Evolutionary conservation across 768 basidiomycete species (phyloP).

Genomic region (Chlorophyllum brunneum): DNA sequence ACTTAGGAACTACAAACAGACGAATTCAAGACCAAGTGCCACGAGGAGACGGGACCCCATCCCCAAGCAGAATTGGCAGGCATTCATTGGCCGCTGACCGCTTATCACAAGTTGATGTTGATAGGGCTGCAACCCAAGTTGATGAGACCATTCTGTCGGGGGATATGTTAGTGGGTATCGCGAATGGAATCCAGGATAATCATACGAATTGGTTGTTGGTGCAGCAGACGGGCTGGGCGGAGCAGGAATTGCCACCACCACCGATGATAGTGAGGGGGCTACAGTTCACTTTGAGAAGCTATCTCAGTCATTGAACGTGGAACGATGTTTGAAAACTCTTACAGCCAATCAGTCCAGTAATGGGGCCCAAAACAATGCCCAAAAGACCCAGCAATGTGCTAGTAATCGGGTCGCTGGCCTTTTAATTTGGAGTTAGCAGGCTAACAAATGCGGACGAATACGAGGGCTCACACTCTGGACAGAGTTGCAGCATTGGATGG

Average conservation of each 20-base stretch:
- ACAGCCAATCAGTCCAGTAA: slow-evolving; percentile 21
- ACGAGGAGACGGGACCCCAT: too few species aligned
- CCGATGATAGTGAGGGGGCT: slow-evolving; percentile 24
- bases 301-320: neutral
- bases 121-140: slow-evolving; percentile 3
- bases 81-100: neutral
- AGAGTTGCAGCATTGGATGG: slow-evolving; percentile 3
- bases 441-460: neutral
- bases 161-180: neutral
- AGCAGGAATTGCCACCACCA: slow-evolving; percentile 19
- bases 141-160: neutral
- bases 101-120: neutral
- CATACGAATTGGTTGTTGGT: slow-evolving; percentile 7
- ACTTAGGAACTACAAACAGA: too few species aligned
- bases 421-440: neutral
- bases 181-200: too few species aligned
- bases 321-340: neutral
- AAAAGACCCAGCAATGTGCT: slow-evolving; percentile 6
- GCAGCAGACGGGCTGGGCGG: slow-evolving; percentile 11
- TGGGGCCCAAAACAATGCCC: slow-evolving; percentile 11
- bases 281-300: slow-evolving; percentile 20
- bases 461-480: slow-evolving; percentile 9
- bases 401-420: neutral
- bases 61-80: too few species aligned
- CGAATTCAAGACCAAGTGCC: too few species aligned